Percentiles rank a stretch among this genome's conserved stretches.
phyloP scores from a whole-genome alignment of 2,329 filamentous ascomycete species.

The Boeremia exigua region DNA sequence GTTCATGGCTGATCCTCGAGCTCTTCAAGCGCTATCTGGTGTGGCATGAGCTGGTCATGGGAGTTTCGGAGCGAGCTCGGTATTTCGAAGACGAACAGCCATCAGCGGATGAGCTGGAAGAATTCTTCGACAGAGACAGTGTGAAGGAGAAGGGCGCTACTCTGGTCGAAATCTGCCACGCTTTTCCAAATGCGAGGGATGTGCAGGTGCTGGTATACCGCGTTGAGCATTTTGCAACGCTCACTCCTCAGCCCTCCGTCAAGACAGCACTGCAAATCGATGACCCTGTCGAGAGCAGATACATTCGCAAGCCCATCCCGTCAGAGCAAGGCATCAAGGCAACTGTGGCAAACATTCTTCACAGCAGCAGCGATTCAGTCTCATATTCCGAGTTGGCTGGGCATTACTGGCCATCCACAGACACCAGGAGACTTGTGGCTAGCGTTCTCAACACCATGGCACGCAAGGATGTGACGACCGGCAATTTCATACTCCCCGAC shows the following conservation, averaged over 20 bases:
- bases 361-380: not conserved
- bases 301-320: not conserved
- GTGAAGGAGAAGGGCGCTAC: not conserved
- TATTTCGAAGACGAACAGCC: not conserved
- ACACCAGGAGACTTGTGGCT: not conserved
- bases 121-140: not conserved
- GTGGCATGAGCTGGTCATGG: not conserved
- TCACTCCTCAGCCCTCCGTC: not conserved
- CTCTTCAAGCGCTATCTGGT: conserved; percentile 4
- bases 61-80: not conserved
- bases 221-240: conserved; percentile 1
- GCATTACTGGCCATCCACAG: not conserved
- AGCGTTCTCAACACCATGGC: not conserved
- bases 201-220: conserved; percentile 6
- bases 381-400: not conserved
- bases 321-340: not conserved
- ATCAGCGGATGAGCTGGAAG: not conserved
- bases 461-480: not conserved
- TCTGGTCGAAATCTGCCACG: conserved; percentile 6
- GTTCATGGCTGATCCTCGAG: not conserved
- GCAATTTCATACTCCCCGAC: not conserved
- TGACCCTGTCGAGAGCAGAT: not conserved
- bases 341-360: not conserved
- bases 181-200: conserved; percentile 1
- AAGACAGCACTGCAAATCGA: not conserved